phyloP scores from a whole-genome alignment of 2,329 filamentous ascomycete genomes.

The Penicillium corylophilum region DNA sequence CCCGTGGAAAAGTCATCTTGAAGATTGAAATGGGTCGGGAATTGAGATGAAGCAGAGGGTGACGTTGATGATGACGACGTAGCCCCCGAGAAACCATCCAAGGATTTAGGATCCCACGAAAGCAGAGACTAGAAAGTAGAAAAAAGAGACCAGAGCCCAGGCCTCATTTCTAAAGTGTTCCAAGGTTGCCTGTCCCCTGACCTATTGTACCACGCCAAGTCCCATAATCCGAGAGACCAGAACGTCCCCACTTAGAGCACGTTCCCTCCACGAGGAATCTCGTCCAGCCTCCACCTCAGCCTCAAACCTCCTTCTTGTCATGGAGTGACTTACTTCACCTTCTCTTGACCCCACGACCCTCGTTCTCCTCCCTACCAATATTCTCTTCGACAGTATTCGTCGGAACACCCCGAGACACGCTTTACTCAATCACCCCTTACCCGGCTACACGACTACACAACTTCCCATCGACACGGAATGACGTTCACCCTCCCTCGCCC shows the following conservation, averaged over 20 bases:
- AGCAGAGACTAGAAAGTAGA: neutral
- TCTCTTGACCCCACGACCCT: neutral
- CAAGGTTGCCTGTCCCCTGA: neutral
- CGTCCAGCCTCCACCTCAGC: constrained; percentile 24
- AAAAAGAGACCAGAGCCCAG: neutral
- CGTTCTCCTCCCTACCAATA: neutral
- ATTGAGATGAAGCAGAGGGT: neutral
- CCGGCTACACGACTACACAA: neutral
- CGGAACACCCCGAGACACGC: neutral
- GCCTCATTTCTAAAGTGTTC: neutral
- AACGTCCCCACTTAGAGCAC: constrained; percentile 9
- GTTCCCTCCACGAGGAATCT: constrained; percentile 27
- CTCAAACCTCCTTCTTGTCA: constrained; percentile 10
- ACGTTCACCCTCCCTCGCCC: constrained; percentile 21
- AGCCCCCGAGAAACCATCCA: neutral
- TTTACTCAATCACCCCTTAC: neutral
- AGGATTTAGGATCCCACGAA: neutral
- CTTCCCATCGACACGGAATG: constrained; percentile 25
- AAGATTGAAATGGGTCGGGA: neutral
- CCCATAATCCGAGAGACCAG: neutral
- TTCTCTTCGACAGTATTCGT: neutral
- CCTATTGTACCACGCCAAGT: neutral
- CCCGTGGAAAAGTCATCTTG: constrained; percentile 26
- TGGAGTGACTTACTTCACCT: neutral
- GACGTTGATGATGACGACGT: neutral